Evolutionary conservation across 495 filamentous ascomycete species (phyloP).

Genomic region (Cenococcum geophilum): DNA sequence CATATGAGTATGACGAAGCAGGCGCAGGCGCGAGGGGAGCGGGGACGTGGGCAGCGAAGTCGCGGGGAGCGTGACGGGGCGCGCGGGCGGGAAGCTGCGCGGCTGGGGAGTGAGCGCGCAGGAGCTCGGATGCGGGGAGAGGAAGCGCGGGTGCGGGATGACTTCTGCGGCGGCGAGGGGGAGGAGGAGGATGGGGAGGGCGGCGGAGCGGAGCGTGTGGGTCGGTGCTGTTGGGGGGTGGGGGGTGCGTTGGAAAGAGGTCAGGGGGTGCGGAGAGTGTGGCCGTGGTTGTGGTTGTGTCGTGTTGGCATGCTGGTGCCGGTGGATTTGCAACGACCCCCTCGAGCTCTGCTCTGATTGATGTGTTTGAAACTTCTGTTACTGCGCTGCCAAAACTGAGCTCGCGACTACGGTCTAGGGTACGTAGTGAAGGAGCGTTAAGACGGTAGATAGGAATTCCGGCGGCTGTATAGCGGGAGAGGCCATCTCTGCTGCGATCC

Average conservation of each 20-base stretch:
- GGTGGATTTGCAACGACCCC: not conserved
- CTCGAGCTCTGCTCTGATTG: slow-evolving; percentile 25
- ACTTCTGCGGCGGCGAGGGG: slow-evolving; percentile 23
- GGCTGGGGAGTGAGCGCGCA: slow-evolving; percentile 17
- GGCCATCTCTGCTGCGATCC: slow-evolving; percentile 14
- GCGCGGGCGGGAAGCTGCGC: slow-evolving; percentile 8
- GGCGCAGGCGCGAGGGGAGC: slow-evolving; percentile 4
- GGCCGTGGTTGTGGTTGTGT: not conserved
- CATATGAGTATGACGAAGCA: slow-evolving; percentile 7
- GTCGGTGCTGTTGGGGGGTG: not conserved
- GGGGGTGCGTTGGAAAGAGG: not conserved
- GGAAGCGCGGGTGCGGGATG: slow-evolving; percentile 7
- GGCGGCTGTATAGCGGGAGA: slow-evolving; percentile 10
- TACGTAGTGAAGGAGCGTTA: slow-evolving; percentile 19
- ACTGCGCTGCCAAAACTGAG: slow-evolving; percentile 21
- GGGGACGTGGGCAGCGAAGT: slow-evolving; percentile 7
- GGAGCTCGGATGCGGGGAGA: not conserved
- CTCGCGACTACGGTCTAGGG: slow-evolving; percentile 11
- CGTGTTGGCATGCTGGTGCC: not conserved
- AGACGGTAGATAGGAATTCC: slow-evolving; percentile 7
- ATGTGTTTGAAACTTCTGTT: slow-evolving; percentile 19
- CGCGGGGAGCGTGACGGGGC: slow-evolving; percentile 11
- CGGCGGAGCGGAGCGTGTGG: slow-evolving; percentile 26
- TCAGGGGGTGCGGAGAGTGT: too few relatives aligned
- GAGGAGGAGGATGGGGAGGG: slow-evolving; percentile 24